Evolutionary conservation across 352 stramenopile species (phyloP).

Genomic region (Pseudoperonospora humuli): DNA sequence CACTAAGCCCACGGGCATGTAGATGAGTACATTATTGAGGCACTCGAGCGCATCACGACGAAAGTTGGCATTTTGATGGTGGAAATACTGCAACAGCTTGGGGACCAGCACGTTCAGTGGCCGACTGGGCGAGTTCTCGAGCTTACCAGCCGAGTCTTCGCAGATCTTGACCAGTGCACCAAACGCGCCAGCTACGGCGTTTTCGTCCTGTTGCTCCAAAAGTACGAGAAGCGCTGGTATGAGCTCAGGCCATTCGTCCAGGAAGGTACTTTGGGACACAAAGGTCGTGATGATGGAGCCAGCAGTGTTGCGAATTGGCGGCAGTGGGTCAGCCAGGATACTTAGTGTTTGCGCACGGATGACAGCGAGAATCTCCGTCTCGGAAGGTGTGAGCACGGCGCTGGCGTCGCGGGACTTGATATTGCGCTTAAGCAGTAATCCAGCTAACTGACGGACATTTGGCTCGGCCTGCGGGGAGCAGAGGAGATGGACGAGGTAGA

Average conservation of each 20-base stretch:
- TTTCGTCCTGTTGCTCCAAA: slow-evolving; percentile 55
- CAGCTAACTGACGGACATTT: slow-evolving; percentile 70
- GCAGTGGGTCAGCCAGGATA: slow-evolving; percentile 51
- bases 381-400: slow-evolving; percentile 36
- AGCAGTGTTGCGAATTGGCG: slow-evolving; percentile 71
- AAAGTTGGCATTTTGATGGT: slow-evolving; percentile 68
- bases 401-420: slow-evolving; percentile 72
- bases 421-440: slow-evolving; percentile 80
- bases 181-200: slow-evolving; percentile 77
- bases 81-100: slow-evolving; percentile 86
- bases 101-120: slow-evolving; percentile 84
- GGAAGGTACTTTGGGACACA: slow-evolving; percentile 80
- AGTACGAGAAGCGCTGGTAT: slow-evolving; percentile 60
- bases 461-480: slow-evolving; percentile 48
- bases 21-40: slow-evolving; percentile 87
- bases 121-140: slow-evolving; percentile 82
- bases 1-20: slow-evolving; percentile 81
- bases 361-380: slow-evolving; percentile 72
- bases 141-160: slow-evolving; percentile 84
- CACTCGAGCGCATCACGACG: slow-evolving; percentile 83
- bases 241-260: slow-evolving; percentile 85
- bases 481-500: slow-evolving; percentile 83
- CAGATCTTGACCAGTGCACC: slow-evolving; percentile 84
- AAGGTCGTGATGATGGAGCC: slow-evolving; percentile 80
- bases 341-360: slow-evolving; percentile 71